Evolutionary conservation across 2,329 filamentous ascomycete species (phyloP).

Genomic region (Exophiala oligosperma): DNA sequence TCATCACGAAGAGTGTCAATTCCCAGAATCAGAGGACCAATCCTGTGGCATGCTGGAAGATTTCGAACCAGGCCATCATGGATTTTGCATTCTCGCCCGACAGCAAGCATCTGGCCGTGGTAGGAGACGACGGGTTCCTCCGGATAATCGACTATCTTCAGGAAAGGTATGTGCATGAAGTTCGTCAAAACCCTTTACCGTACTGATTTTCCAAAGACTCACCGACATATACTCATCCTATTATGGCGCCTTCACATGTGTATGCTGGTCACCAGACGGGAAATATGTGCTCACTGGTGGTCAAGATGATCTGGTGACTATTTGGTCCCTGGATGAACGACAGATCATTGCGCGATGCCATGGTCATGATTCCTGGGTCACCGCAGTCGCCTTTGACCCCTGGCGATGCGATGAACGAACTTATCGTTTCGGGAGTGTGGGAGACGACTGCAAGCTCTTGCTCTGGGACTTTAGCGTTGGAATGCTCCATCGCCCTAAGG

Average conservation of each 20-base stretch:
- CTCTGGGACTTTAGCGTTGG: constrained; percentile 98
- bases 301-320: constrained; percentile 93
- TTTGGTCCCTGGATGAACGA: constrained; percentile 86
- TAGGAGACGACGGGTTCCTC: constrained; percentile 86
- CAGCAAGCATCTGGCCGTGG: constrained; percentile 80
- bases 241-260: constrained; percentile 88
- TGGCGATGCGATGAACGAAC: constrained; percentile 96
- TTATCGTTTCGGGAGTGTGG: constrained; percentile 94
- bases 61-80: constrained; percentile 88
- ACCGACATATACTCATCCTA: constrained; percentile 85
- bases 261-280: constrained; percentile 96
- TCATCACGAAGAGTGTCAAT: constrained; percentile 85
- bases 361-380: constrained; percentile 95
- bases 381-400: constrained; percentile 88
- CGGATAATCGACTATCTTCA: constrained; percentile 88
- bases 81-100: constrained; percentile 92
- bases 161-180: constrained; percentile 66
- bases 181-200: neutral
- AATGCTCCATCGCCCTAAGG: constrained; percentile 90
- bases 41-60: constrained; percentile 87
- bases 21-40: constrained; percentile 93
- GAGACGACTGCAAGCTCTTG: constrained; percentile 85
- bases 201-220: constrained; percentile 55
- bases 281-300: constrained; percentile 94
- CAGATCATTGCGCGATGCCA: constrained; percentile 88